Evolutionary conservation across 2,329 filamentous ascomycete species (phyloP).

Genomic region (Fusarium compactum): DNA sequence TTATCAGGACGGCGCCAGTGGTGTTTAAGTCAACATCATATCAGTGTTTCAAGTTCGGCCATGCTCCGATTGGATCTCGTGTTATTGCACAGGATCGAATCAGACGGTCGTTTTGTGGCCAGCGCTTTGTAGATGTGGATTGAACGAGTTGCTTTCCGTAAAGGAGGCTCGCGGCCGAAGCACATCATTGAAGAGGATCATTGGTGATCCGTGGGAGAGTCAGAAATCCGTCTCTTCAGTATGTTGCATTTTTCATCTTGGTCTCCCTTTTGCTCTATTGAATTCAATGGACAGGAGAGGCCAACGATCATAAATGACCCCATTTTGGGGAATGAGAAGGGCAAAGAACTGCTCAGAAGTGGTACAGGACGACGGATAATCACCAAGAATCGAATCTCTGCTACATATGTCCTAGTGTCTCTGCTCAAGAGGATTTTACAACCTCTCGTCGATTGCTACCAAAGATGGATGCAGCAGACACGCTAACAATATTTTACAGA

Average conservation of each 20-base stretch:
- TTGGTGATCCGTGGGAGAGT: not conserved
- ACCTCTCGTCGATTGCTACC: not conserved
- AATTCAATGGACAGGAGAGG: not conserved
- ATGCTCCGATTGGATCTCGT: not conserved
- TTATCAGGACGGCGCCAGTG: not conserved
- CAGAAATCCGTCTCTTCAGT: not conserved
- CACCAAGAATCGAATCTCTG: not conserved
- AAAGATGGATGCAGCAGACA: not conserved
- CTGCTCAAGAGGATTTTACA: no score
- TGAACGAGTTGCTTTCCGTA: not conserved
- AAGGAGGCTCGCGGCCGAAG: not conserved
- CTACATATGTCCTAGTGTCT: not conserved
- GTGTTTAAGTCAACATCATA: not conserved
- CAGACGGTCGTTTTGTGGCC: not conserved
- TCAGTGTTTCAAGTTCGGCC: not conserved
- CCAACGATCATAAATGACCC: not conserved
- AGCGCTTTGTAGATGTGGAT: not conserved
- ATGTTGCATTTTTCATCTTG: not conserved
- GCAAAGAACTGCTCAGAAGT: not conserved
- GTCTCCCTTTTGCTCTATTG: not conserved
- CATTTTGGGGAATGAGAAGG: no score
- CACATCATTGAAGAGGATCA: not conserved
- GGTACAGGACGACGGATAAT: not conserved
- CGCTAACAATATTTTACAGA: not conserved
- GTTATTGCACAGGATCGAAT: not conserved